Conservation (phyloP, 345 rosid genomes). For the Populus deltoides region DNA sequence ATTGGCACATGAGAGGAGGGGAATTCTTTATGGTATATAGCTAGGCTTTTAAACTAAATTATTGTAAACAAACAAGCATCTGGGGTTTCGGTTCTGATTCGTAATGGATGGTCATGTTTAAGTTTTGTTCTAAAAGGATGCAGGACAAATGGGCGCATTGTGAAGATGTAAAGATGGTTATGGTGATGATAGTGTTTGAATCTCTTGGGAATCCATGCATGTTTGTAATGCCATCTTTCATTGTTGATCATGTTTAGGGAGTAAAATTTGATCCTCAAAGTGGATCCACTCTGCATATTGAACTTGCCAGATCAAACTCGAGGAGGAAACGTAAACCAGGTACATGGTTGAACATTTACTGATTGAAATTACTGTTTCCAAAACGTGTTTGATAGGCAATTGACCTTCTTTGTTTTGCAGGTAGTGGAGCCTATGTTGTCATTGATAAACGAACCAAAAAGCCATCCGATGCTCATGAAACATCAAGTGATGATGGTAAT, state of each 20-base stretch:
- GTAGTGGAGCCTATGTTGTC: slow-evolving; percentile 74
- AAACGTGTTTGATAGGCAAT: not conserved
- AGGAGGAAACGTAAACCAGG: slow-evolving; percentile 73
- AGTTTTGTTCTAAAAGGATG: not conserved
- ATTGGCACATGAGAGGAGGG: too few species aligned
- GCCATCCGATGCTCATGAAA: slow-evolving; percentile 38
- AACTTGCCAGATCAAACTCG: slow-evolving; percentile 84
- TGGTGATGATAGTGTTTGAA: not conserved
- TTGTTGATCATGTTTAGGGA: slow-evolving; percentile 45
- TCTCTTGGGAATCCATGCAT: not conserved
- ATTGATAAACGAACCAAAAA: slow-evolving; percentile 63
- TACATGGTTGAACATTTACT: slow-evolving; percentile 2
- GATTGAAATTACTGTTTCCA: not conserved
- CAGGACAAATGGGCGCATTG: not conserved
- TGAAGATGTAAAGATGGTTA: not conserved
- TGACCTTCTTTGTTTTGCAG: slow-evolving; percentile 29
- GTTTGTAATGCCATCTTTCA: not conserved
- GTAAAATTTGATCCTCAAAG: slow-evolving; percentile 82
- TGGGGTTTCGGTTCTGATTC: not conserved
- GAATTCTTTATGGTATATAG: not conserved
- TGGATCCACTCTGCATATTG: slow-evolving; percentile 71
- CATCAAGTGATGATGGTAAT: slow-evolving; percentile 58
- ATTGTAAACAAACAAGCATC: not conserved
- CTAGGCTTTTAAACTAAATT: not conserved
- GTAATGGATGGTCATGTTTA: not conserved